A percentile compares a stretch with the other conserved stretches of the same genome.
Conservation (phyloP, 371 early-diverging fungal species). For the Circinella minor region DNA sequence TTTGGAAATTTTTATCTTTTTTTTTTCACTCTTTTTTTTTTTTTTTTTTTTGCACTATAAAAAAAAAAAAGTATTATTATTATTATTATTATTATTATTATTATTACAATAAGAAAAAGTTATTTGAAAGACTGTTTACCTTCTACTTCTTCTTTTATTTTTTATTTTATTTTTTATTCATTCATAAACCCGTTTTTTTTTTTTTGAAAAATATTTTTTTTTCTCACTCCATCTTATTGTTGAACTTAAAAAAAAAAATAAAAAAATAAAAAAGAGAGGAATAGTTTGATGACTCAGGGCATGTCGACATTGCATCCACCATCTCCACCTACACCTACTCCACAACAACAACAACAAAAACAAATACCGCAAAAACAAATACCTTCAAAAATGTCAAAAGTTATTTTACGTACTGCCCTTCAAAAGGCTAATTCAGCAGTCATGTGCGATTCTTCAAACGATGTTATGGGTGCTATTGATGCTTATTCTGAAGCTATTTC, state of each 20-base stretch:
- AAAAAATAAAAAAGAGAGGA: conserved; percentile 1
- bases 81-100: too few relatives aligned
- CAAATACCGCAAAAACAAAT: not conserved
- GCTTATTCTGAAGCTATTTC: conserved; percentile 52
- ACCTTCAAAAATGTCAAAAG: conserved; percentile 36
- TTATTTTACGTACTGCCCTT: conserved; percentile 46
- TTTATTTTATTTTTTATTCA: not conserved
- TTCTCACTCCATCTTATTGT: too few relatives aligned
- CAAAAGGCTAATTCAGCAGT: conserved; percentile 55
- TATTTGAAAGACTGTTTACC: too few relatives aligned
- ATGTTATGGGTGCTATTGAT: conserved; percentile 48
- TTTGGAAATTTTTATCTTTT: too few relatives aligned
- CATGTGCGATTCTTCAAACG: conserved; percentile 48
- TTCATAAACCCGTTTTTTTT: too few relatives aligned
- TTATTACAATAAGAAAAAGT: too few relatives aligned
- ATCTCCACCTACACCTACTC: conserved; percentile 24
- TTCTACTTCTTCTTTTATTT: too few relatives aligned
- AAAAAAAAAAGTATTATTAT: too few relatives aligned
- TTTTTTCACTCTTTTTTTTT: too few relatives aligned
- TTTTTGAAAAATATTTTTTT: too few relatives aligned
- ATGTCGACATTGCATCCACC: conserved; percentile 14
- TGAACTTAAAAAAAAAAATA: too few relatives aligned
- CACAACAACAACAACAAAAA: conserved; percentile 10
- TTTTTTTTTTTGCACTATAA: too few relatives aligned
- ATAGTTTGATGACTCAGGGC: conserved; percentile 3